A percentile compares a stretch with the other conserved stretches of the same genome.
Evolutionary conservation across 202 grass and related monocot genomes (phyloP).

Genomic region (Hordeum pubiflorum): DNA sequence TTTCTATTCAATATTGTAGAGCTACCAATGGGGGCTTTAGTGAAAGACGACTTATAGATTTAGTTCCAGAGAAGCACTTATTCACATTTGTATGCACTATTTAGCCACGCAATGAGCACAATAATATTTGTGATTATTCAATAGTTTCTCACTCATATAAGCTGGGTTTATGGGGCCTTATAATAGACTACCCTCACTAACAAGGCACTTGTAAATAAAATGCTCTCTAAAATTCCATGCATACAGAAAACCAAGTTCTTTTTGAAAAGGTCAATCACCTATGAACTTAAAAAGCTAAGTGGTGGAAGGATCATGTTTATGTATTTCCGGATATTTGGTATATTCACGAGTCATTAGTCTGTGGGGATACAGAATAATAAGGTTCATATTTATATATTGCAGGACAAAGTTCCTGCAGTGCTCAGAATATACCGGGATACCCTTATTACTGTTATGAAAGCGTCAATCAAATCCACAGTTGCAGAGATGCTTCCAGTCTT

Average conservation of each 20-base stretch:
- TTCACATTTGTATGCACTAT: not conserved
- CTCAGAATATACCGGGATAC: conserved; percentile 96
- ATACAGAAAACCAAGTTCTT: not conserved
- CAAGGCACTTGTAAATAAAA: not conserved
- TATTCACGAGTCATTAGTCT: not conserved
- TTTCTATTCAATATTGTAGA: not conserved
- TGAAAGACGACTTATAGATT: not conserved
- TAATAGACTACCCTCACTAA: not conserved
- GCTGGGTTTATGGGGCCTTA: not conserved
- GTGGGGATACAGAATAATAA: conserved; percentile 6
- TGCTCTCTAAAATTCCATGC: not conserved
- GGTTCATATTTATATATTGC: conserved; percentile 32
- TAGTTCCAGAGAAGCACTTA: not conserved
- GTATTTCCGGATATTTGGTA: not conserved
- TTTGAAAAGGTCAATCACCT: not conserved
- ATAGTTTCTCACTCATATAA: not conserved
- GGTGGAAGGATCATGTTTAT: not conserved
- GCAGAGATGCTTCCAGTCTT: conserved; percentile 89
- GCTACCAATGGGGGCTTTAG: not conserved
- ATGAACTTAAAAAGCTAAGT: not conserved
- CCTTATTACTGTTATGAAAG: conserved; percentile 97
- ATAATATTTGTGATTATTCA: not conserved
- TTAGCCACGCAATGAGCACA: not conserved
- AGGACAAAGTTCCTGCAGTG: conserved; percentile 84
- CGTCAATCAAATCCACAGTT: conserved; percentile 92